Evolutionary conservation across 2,329 filamentous ascomycete species (phyloP), one percentile per base, ranked within the genome.

Genomic region (Pseudogymnoascus sp.): DNA sequence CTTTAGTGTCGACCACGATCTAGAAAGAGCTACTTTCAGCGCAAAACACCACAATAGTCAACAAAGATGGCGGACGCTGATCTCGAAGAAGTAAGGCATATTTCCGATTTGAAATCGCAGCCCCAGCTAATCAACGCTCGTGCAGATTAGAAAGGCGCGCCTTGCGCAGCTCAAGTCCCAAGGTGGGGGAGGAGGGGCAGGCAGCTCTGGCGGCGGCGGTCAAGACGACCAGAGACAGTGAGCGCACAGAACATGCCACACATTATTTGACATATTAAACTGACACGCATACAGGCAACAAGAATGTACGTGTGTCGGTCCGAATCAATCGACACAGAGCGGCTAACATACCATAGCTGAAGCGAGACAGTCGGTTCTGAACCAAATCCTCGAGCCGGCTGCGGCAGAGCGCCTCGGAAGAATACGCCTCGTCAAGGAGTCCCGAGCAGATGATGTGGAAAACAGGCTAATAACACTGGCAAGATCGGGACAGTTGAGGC

Each of bases 361-460:
- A 72, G 86, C 87, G 37, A 88, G 90, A 62, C 78, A 84, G 68
- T 80, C 83, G 62, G 88, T 96, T 67, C 85, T 99, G 63, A 83
- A 82, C 67, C 94, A 97, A 75, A 97, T 99, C 77, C 89, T 99
- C 63, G 86, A 92, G 69, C 94, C 94, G 66, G 90, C 92, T 70
- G 94, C 94, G 15, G 89, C 90, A 62, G 94, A 99, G 76, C 89
- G 94, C 12, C 82, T 99, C 1, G 90, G 90, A 61, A 90, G 94
- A 65, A 97, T 99, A 76, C 88, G 92, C 33, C 85, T 99, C 62
- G 94, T 99, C 71, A 97, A 97, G 76, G 90, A 92, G 72, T 86
- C 87, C 67, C 89, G 94, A 69, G 94, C 94, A 34, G 82, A 81
- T 63, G 91, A 96, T 69, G 84, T 99, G 61, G 94, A 99, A 78